Conservation (phyloP, 345 rosid species). For the Adansonia digitata region DNA sequence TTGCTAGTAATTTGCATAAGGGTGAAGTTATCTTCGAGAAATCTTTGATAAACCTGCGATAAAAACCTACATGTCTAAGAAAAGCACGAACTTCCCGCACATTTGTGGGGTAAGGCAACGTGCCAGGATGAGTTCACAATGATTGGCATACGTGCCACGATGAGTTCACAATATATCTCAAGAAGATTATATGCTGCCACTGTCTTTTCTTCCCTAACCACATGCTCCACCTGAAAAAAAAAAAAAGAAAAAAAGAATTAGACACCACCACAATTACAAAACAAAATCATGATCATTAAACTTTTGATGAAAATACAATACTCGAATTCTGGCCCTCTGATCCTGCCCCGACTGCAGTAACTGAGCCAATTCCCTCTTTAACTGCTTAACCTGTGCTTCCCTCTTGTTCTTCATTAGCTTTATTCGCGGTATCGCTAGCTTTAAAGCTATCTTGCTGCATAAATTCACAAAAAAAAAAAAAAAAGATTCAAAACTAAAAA, state of each 20-base stretch:
- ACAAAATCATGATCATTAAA: not conserved
- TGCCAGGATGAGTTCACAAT: too few relatives aligned
- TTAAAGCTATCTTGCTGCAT: conserved; percentile 71
- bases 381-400: conserved; percentile 56
- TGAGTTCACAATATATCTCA: conserved; percentile 72
- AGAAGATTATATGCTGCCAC: conserved; percentile 77
- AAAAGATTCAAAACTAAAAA: not conserved
- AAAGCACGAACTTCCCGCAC: too few relatives aligned
- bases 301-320: conserved; percentile 10
- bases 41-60: too few relatives aligned
- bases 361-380: conserved; percentile 72
- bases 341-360: conserved; percentile 80
- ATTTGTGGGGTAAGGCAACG: too few relatives aligned
- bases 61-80: too few relatives aligned
- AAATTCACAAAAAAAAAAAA: not conserved
- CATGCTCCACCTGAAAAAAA: conserved; percentile 72
- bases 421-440: conserved; percentile 67
- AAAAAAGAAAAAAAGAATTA: not conserved
- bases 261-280: not conserved
- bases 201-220: conserved; percentile 85
- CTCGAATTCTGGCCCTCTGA: conserved; percentile 80
- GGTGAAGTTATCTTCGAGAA: too few relatives aligned
- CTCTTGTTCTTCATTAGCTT: conserved; percentile 72
- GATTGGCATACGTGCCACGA: conserved; percentile 71
- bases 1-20: too few relatives aligned